Percentiles rank a stretch among this genome's conserved stretches.
Conservation (phyloP, 305 asterid species). For the Ajuga reptans region DNA sequence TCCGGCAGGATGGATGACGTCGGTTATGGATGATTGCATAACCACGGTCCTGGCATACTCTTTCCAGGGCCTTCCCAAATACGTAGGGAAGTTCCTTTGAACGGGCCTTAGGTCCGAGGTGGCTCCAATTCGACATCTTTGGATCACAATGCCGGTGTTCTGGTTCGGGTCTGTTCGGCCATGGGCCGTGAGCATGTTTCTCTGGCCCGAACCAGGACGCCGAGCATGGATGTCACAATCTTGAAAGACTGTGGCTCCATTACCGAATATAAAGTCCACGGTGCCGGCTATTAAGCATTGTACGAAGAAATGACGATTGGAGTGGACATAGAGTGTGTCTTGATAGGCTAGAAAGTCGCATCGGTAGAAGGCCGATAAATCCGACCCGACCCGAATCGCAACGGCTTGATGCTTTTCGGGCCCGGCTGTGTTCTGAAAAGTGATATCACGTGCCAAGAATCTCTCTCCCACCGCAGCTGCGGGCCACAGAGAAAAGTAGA, state of each 20-base stretch:
- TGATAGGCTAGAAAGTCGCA: constrained; percentile 71
- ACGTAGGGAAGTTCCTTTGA: constrained; percentile 47
- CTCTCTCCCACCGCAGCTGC: constrained; percentile 72
- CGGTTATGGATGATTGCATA: constrained; percentile 59
- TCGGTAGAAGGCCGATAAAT: constrained; percentile 61
- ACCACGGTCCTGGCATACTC: constrained; percentile 62
- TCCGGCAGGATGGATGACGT: constrained; percentile 57
- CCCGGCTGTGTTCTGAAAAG: constrained; percentile 86
- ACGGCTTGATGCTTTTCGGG: constrained; percentile 83
- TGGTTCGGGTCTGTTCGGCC: constrained; percentile 83
- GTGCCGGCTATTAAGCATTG: constrained; percentile 63
- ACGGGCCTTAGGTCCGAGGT: constrained; percentile 59
- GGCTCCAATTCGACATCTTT: constrained; percentile 60
- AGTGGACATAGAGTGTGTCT: constrained; percentile 69
- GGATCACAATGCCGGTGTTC: constrained; percentile 85
- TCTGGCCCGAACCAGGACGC: constrained; percentile 56
- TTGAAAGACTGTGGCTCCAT: constrained; percentile 57
- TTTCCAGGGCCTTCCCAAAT: constrained; percentile 77
- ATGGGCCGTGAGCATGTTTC: constrained; percentile 83
- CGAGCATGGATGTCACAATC: constrained; percentile 76
- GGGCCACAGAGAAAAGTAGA: not conserved
- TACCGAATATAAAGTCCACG: constrained; percentile 78
- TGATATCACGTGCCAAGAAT: constrained; percentile 68
- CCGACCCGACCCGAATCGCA: constrained; percentile 80
- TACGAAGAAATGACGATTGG: constrained; percentile 63